Base-by-base conservation (phyloP, 2,329 filamentous ascomycete species). In the Apiospora phragmitis region DNA sequence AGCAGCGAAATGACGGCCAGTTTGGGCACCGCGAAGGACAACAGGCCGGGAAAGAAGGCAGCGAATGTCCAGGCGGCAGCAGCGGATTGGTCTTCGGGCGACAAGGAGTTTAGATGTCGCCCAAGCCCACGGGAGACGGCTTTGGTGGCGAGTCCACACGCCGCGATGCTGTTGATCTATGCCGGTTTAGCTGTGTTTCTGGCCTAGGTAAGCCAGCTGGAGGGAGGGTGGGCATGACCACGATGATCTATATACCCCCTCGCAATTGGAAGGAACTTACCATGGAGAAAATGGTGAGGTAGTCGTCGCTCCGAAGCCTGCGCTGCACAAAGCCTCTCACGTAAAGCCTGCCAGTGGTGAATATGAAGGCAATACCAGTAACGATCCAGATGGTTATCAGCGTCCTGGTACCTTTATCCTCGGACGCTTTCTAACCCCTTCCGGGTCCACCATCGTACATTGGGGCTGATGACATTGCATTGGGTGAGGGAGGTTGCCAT, bases 281-380 rank as follows among this genome's bases (percentile, higher is more conserved):
- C 73, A 81, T 74, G 1, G 81, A 78, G 3, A 75, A 24, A 0
- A 78, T 70, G 71, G 83, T 83, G 35, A 83, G 70, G 51, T 77
- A 82, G 70, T 83, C 82, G 68, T 84, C 82, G 4, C 77, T 67
- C 1, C 80, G 78, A n/a, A 82, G 69, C 41, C 78, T 79, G 2
- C 76, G 75, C 42, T 81, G 69, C 29, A 81, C 73, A 18, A 70
- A 72, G 0, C 70, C 71, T 21, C 81, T 76, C 38, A 80, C 78
- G 41, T 75, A 80, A 16, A 81, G 73, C 11, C 81, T 75, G 1
- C 76, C 77, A 1, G 71, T 51, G 3, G 80, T 77, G 12, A 81
- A 74, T 12, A 80, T 1, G 1, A 76, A 73, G 18, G 78, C 77
- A 14, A 81, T 29, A 2, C 72, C 71, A 1, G 79, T 79, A 55